These are phyloP conservation scores for Lathyrus tuberosus DNA, from an alignment of 306 rosid genomes.

Conservation along the genomic window DNA sequence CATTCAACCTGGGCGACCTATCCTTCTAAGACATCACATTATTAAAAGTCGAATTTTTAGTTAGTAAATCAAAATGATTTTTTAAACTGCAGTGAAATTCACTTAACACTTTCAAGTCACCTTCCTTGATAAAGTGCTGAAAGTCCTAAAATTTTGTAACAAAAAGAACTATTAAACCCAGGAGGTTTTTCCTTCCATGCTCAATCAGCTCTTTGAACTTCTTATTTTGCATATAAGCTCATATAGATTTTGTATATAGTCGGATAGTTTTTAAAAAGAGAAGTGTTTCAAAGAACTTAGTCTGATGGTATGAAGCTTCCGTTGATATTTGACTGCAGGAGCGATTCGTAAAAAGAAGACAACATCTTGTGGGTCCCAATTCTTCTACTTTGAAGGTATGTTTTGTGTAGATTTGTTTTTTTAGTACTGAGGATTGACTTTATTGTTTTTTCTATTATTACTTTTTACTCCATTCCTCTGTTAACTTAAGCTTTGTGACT, in stretches of 20 bases:
- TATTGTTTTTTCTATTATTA: constrained; percentile 5
- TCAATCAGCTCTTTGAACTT: background rate
- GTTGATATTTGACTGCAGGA: constrained; percentile 60
- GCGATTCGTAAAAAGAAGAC: constrained; percentile 82
- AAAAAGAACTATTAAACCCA: constrained; percentile 9
- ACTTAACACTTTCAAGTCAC: background rate
- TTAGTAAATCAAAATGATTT: background rate
- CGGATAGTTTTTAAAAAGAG: background rate
- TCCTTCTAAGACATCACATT: background rate
- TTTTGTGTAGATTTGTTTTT: constrained; percentile 5
- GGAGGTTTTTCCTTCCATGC: background rate
- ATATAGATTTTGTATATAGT: background rate
- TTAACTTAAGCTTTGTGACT: constrained; percentile 28
- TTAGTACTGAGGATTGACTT: constrained; percentile 4
- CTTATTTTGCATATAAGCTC: background rate
- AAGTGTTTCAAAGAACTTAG: constrained; percentile 12
- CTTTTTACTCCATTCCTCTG: background rate
- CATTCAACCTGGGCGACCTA: background rate
- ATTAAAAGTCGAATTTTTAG: background rate
- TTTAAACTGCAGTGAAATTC: no score
- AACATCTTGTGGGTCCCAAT: constrained; percentile 88
- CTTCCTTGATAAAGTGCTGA: constrained; percentile 19
- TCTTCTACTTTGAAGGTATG: constrained; percentile 84
- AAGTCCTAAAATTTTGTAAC: constrained; percentile 4
- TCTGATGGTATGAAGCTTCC: constrained; percentile 20